Evolutionary conservation across 208 protist species (phyloP).

Genomic region (Porcisia deanei): DNA sequence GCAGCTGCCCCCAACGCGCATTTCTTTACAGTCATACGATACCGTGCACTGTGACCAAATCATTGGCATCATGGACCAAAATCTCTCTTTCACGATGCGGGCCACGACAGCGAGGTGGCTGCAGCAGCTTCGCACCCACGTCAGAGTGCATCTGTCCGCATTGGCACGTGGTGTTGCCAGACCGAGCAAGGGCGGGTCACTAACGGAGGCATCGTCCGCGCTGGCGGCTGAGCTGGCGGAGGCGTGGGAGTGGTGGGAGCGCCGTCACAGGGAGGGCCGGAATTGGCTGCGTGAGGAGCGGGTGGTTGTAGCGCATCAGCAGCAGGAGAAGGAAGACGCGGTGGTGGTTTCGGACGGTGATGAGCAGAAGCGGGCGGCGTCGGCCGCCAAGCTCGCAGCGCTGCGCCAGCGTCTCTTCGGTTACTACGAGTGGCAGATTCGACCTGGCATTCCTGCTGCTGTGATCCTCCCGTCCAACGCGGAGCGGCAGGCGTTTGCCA

Average conservation of each 20-base stretch:
- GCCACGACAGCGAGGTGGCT: conserved; percentile 74
- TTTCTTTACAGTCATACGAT: conserved; percentile 70
- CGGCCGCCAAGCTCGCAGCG: conserved; percentile 13
- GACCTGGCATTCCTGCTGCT: conserved; percentile 11
- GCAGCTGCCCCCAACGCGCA: conserved; percentile 65
- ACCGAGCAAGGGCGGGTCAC: neutral
- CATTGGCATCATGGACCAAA: conserved; percentile 53
- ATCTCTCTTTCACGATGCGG: conserved; percentile 59
- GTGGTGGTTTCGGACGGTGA: neutral
- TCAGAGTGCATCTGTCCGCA: conserved; percentile 33
- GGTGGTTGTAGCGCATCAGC: conserved; percentile 13
- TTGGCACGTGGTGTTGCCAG: conserved; percentile 23
- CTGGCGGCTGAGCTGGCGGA: conserved; percentile 39
- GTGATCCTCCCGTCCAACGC: conserved; percentile 16
- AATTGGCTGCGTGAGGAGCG: conserved; percentile 86
- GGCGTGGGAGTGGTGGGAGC: conserved; percentile 81
- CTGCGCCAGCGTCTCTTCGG: conserved; percentile 33
- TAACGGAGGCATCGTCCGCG: conserved; percentile 1
- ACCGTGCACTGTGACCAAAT: conserved; percentile 57
- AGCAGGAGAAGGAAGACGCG: neutral
- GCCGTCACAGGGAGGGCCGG: conserved; percentile 36
- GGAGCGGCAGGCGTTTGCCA: conserved; percentile 12
- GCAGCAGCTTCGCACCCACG: conserved; percentile 54
- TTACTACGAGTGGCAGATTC: conserved; percentile 38
- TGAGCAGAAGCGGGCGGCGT: neutral